These are phyloP conservation scores for Globisporangium solare DNA, from an alignment of 352 stramenopile species.

Conservation along the genomic window DNA sequence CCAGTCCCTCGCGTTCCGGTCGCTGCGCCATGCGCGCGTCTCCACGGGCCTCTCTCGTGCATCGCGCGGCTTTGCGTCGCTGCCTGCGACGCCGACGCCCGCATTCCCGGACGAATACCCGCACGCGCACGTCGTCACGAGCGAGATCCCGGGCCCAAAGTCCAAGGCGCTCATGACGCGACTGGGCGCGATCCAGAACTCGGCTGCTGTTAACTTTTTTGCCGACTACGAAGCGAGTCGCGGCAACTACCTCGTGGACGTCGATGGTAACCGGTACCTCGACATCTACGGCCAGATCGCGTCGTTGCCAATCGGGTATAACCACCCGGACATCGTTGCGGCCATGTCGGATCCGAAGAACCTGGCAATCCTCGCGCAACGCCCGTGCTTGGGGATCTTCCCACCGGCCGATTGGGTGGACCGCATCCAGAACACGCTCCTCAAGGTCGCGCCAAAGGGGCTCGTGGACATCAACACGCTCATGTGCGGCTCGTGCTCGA, in stretches of 20 bases:
- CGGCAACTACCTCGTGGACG: constrained; percentile 84
- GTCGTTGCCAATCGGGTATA: constrained; percentile 83
- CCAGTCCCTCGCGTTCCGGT: background rate
- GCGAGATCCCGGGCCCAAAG: constrained; percentile 56
- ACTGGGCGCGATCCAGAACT: constrained; percentile 63
- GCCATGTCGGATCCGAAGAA: constrained; percentile 63
- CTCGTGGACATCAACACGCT: constrained; percentile 77
- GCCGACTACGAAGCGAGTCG: constrained; percentile 67
- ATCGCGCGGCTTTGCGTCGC: constrained; percentile 6
- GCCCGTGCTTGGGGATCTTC: constrained; percentile 72
- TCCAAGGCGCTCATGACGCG: constrained; percentile 46
- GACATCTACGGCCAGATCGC: constrained; percentile 85
- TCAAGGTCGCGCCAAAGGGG: constrained; percentile 46
- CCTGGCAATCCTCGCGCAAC: constrained; percentile 62
- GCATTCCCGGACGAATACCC: constrained; percentile 62
- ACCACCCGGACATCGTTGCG: constrained; percentile 67
- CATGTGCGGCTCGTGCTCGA: constrained; percentile 86
- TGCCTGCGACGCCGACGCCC: constrained; percentile 44
- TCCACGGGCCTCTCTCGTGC: background rate
- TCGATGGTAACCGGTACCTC: constrained; percentile 80
- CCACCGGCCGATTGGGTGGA: constrained; percentile 73
- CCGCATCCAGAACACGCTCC: constrained; percentile 55
- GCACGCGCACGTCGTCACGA: constrained; percentile 44
- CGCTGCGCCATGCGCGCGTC: background rate
- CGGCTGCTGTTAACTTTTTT: constrained; percentile 69